A percentile compares a stretch with the other conserved stretches of the same genome.
These are phyloP conservation scores for Populus tomentosa DNA, from an alignment of 441 rosid species.

Conservation along the genomic window DNA sequence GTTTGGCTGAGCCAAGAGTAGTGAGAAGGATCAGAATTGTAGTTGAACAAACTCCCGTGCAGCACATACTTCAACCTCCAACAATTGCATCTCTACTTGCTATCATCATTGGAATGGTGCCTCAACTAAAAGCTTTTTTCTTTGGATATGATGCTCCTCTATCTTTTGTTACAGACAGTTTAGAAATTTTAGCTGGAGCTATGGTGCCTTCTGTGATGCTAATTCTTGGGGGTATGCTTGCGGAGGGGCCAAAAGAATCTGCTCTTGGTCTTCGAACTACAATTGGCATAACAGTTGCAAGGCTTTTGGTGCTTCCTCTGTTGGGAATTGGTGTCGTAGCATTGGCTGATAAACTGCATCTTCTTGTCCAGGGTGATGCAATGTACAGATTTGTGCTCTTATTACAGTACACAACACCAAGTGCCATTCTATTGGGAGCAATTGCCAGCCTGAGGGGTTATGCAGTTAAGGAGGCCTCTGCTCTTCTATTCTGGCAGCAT, in stretches of 20 bases:
- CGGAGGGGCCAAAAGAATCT: conserved; percentile 88
- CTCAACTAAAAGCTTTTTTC: conserved; percentile 61
- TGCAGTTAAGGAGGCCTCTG: conserved; percentile 83
- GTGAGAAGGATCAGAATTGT: conserved; percentile 80
- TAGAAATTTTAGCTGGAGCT: conserved; percentile 73
- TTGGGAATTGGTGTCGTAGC: conserved; percentile 71
- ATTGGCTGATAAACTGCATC: conserved; percentile 48
- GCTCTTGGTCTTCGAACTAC: conserved; percentile 75
- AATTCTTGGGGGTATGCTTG: conserved; percentile 86
- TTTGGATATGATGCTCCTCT: conserved; percentile 83
- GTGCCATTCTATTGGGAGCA: conserved; percentile 89
- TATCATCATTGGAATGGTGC: conserved; percentile 62
- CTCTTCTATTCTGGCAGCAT: conserved; percentile 93
- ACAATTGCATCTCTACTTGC: conserved; percentile 81
- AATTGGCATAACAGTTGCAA: conserved; percentile 61
- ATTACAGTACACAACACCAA: conserved; percentile 86
- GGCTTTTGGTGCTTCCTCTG: conserved; percentile 83
- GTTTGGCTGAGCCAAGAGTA: conserved; percentile 83
- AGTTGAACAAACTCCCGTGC: conserved; percentile 81
- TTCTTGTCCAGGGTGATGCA: conserved; percentile 52
- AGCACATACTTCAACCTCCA: conserved; percentile 90
- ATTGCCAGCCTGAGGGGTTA: conserved; percentile 88
- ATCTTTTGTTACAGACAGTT: conserved; percentile 74
- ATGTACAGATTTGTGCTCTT: conserved; percentile 80
- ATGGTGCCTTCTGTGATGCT: conserved; percentile 98